A percentile compares a stretch with the other conserved stretches of the same genome.
Evolutionary conservation across 371 early-diverging fungal species (phyloP).

Genomic region (Thermomucor indicae-seudaticae): DNA sequence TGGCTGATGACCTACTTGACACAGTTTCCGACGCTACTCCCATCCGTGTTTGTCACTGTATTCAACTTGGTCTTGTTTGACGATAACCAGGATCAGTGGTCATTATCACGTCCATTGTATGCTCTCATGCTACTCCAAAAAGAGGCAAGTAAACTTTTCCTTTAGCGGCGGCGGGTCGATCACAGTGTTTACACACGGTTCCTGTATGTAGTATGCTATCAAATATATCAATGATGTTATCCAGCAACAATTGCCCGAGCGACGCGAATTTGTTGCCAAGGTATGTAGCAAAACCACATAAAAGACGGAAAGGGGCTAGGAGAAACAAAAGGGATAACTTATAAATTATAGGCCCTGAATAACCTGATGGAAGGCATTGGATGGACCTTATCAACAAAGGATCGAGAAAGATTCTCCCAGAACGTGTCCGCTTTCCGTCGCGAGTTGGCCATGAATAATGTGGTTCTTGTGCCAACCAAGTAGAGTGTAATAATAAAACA

Average conservation of each 20-base stretch:
- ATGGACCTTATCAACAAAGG: constrained; percentile 56
- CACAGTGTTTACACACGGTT: too few relatives aligned
- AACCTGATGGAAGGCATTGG: constrained; percentile 69
- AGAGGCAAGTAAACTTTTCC: constrained; percentile 57
- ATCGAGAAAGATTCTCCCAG: constrained; percentile 81
- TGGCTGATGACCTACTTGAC: constrained; percentile 53
- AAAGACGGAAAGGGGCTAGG: background rate
- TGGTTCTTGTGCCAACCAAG: constrained; percentile 47
- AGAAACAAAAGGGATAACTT: background rate
- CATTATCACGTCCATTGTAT: constrained; percentile 77
- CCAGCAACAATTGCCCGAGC: constrained; percentile 67
- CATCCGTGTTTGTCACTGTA: constrained; percentile 57
- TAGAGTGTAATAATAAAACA: too few relatives aligned
- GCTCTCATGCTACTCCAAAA: constrained; percentile 71
- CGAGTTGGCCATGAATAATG: constrained; percentile 50
- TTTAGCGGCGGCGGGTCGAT: too few relatives aligned
- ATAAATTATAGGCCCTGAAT: constrained; percentile 31
- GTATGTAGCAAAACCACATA: constrained; percentile 24
- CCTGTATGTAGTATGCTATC: constrained; percentile 47
- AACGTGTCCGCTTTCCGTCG: constrained; percentile 68
- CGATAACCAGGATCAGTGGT: constrained; percentile 78
- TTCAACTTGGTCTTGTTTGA: constrained; percentile 78
- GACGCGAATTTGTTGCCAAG: constrained; percentile 63
- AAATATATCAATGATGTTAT: constrained; percentile 66
- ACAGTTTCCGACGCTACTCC: constrained; percentile 56